These are phyloP conservation scores for Boletus reticulatus DNA, from an alignment of 768 basidiomycete genomes.

Conservation along the genomic window DNA sequence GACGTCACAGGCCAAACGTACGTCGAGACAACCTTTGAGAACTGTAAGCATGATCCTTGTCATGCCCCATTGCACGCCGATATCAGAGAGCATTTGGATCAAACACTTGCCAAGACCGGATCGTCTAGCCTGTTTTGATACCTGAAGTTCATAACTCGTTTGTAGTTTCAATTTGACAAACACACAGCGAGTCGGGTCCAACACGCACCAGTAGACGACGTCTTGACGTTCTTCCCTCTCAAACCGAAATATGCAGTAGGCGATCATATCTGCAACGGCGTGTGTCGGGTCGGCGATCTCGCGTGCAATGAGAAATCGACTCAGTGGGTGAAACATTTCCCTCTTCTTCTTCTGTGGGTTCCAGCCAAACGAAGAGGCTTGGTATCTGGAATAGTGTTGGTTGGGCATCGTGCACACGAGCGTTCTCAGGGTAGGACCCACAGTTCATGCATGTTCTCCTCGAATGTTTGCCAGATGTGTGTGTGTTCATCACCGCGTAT, in stretches of 20 bases:
- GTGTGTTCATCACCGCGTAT: conserved; percentile 37
- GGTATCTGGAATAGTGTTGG: conserved; percentile 42
- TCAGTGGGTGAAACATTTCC: conserved; percentile 59
- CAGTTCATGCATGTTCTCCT: conserved; percentile 57
- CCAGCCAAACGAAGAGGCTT: conserved; percentile 64
- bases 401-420: neutral
- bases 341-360: conserved; percentile 49
- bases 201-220: conserved; percentile 68
- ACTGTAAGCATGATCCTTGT: conserved; percentile 74
- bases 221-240: conserved; percentile 61
- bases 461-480: conserved; percentile 51
- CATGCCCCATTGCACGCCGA: conserved; percentile 57
- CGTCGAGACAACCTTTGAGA: conserved; percentile 54
- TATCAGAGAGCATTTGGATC: conserved; percentile 45
- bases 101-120: conserved; percentile 59
- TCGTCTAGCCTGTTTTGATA: conserved; percentile 42
- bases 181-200: neutral
- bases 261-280: conserved; percentile 26
- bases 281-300: conserved; percentile 8
- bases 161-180: neutral
- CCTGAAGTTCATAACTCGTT: conserved; percentile 76
- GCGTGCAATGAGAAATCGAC: conserved; percentile 57
- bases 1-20: neutral
- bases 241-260: conserved; percentile 67
- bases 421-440: conserved; percentile 18